A percentile compares a stretch with the other conserved stretches of the same genome.
These are phyloP conservation scores for Myriosclerotinia scirpicola DNA, from an alignment of 2,329 filamentous ascomycete genomes.

Conservation along the genomic window DNA sequence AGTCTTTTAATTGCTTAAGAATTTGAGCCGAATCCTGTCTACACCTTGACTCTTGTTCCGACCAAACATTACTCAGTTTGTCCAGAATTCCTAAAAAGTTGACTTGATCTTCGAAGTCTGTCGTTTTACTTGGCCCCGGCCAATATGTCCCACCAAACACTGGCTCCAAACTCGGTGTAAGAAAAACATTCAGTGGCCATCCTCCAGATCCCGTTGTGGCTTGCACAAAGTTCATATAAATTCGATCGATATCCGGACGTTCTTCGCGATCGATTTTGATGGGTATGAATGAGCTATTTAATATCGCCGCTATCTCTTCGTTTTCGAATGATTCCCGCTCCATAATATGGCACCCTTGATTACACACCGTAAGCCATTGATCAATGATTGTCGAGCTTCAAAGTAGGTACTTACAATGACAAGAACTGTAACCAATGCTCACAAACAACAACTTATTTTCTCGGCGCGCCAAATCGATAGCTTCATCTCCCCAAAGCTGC, in stretches of 20 bases:
- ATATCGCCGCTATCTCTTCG: constrained; percentile 71
- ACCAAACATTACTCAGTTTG: constrained; percentile 76
- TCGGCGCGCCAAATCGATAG: constrained; percentile 71
- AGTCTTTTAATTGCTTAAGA: constrained; percentile 75
- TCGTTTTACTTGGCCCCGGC: constrained; percentile 55
- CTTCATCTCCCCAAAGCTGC: constrained; percentile 82
- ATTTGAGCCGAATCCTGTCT: constrained; percentile 82
- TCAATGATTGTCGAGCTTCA: background rate
- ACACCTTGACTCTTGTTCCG: constrained; percentile 79
- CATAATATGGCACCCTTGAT: constrained; percentile 81
- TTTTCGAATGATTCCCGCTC: constrained; percentile 89
- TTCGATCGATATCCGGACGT: constrained; percentile 87
- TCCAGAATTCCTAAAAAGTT: constrained; percentile 80
- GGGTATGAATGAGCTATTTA: constrained; percentile 87
- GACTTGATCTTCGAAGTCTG: constrained; percentile 55
- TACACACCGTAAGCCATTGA: background rate
- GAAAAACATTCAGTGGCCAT: constrained; percentile 95
- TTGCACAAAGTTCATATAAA: constrained; percentile 98
- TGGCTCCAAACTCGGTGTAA: constrained; percentile 88
- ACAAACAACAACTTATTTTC: constrained; percentile 90
- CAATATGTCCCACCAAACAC: constrained; percentile 97
- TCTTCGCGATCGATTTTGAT: constrained; percentile 93
- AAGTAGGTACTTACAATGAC: constrained; percentile 70
- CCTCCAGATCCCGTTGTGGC: constrained; percentile 87
- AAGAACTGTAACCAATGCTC: constrained; percentile 92